Evolutionary conservation across 2,329 filamentous ascomycete genomes (phyloP), one percentile per base, ranked within the genome.

Genomic region (Tetracladium maxilliforme): DNA sequence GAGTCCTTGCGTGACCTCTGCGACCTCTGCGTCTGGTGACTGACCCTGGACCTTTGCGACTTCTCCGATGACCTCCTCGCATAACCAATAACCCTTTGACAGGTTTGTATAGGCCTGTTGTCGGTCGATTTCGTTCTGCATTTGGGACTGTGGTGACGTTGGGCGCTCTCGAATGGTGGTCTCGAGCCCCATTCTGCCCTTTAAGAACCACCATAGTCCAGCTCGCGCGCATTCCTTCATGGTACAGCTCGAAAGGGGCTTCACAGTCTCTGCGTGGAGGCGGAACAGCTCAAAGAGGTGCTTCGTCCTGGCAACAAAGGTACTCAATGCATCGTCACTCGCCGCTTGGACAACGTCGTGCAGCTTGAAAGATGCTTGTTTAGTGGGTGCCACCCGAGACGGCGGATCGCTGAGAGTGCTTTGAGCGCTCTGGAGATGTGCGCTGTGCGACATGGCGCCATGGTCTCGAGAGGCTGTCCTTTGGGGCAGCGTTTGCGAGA

Each of bases 151-250:
- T 5, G 64, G 56, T 21, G 51, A 58, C 18, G 56, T 51, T 16
- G 73, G 63, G 6, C 69, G 64, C 26, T 70, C 72, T 31, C 81
- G 65, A 23, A 92, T 72, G 19, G 75, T 60, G 9, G 54, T 49
- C 45, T 93, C 86, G 25, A 93, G 59, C 7, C 73, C 71, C 41
- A 74, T 69, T 32, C 84, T 73, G 12, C 84, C 86, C 37, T 70
- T 77, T 22, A 92, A 45, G 41, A 93, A 92, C 86, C 86, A 94
- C 86, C 86, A 94, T 1, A 81, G 56, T 4, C 71, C 74, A 14
- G 73, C 75, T 30, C 80, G 66, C 7, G 77, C 60, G 55, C 86
- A 76, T 31, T 83, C 70, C 23, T 64, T 58, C 1, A 76, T 60
- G 1, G 70, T 56, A 25, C 69, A 75, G 16, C 64, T 61, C 28